Evolutionary conservation across 768 basidiomycete species (phyloP), one percentile per base, ranked within the genome.

Genomic region (Xanthoconium purpureum): DNA sequence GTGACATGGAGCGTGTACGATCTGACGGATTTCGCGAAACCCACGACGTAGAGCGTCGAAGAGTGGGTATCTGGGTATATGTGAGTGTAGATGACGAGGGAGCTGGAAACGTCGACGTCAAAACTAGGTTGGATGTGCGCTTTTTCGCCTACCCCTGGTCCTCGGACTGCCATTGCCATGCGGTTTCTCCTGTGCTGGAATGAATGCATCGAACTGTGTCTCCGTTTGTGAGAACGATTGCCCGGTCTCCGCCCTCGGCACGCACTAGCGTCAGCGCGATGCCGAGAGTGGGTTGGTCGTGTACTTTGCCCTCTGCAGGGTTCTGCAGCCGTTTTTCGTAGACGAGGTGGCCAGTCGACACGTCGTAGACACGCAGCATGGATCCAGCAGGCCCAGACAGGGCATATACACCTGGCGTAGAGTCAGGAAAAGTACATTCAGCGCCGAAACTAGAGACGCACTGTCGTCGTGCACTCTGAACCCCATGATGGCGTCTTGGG

Each of bases 351-450:
- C 94, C 94, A 0, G 81, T 84, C 3, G 73, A 63, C 5, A 76
- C 71, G 38, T 92, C 84, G 64, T 94, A 87, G 4, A 83, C 69
- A 20, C 93, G 84, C 18, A 92, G 73, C 3, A 76, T 87, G 5
- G 86, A 75, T 11, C 87, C 90, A 2, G 84, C 84, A 2, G 84
- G 78, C 10, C 92, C 91, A 44, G 94, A 94, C 20, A 96, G 74
- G 3, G 88, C 74, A 33, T 84, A 80, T 39, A 95, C 72, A 37
- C 75, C 93, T 93, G 52, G 18, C 6, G 18, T n/a, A 24, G 10
- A 0, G 35, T 61, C 18, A 54, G 40, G 5, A 15, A 49, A 14
- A 24, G 29, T n/a, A 12, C 5, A 4, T 13, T 3, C 8, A 18
- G 33, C 24, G 24, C 52, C 30, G 18, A 33, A 9, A 29, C 6